Evolutionary conservation across 805 yeast species (phyloP).

Genomic region (Hanseniaspora clermontiae): DNA sequence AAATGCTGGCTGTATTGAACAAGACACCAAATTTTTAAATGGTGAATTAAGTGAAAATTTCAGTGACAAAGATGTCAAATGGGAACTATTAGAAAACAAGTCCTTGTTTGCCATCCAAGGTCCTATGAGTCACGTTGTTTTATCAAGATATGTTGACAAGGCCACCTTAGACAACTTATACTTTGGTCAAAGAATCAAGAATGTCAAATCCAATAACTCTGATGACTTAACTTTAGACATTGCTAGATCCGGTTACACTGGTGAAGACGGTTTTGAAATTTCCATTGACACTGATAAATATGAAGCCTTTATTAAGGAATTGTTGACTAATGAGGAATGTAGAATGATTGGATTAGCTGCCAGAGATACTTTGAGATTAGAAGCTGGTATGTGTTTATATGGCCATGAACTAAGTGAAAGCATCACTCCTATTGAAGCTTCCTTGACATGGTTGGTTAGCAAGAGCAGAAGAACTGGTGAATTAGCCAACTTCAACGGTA

Average conservation of each 20-base stretch:
- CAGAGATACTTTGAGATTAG: slow-evolving; percentile 85
- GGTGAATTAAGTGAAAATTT: slow-evolving; percentile 35
- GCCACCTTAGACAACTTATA: slow-evolving; percentile 39
- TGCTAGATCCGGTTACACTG: slow-evolving; percentile 96
- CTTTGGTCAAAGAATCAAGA: slow-evolving; percentile 52
- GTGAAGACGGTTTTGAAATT: slow-evolving; percentile 95
- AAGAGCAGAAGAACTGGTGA: slow-evolving; percentile 52
- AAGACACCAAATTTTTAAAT: slow-evolving; percentile 56
- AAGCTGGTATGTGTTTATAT: slow-evolving; percentile 96
- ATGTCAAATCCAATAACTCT: slow-evolving; percentile 29
- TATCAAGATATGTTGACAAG: slow-evolving; percentile 50
- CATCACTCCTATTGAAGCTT: slow-evolving; percentile 78
- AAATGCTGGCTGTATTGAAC: slow-evolving; percentile 86
- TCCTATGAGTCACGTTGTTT: slow-evolving; percentile 59
- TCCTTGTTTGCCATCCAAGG: slow-evolving; percentile 88
- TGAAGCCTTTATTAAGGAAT: slow-evolving; percentile 44
- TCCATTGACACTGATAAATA: slow-evolving; percentile 56
- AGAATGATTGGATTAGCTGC: slow-evolving; percentile 96
- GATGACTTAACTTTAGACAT: slow-evolving; percentile 34
- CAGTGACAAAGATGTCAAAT: slow-evolving; percentile 24
- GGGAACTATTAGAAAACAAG: slow-evolving; percentile 44
- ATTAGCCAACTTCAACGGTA: slow-evolving; percentile 54
- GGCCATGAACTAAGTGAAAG: slow-evolving; percentile 79
- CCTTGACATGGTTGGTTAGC: slow-evolving; percentile 80
- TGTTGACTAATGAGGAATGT: slow-evolving; percentile 46